A percentile compares a stretch with the other conserved stretches of the same genome.
Evolutionary conservation across 768 basidiomycete genomes (phyloP).

Genomic region (Kwoniella sp.): DNA sequence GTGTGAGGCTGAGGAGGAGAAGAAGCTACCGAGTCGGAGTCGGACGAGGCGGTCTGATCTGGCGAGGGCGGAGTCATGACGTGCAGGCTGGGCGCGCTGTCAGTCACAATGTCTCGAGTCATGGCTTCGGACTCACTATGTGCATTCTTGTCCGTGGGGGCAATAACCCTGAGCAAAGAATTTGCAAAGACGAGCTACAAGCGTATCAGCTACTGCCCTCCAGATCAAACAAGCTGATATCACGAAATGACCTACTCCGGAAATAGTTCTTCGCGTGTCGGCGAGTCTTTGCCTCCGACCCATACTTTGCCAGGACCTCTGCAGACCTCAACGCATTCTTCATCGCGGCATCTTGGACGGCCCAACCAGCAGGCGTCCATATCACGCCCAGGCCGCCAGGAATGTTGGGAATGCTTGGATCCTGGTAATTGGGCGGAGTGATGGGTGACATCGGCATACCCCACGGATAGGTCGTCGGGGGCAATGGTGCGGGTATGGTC

Average conservation of each 20-base stretch:
- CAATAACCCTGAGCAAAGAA: constrained; percentile 44
- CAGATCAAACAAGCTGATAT: not conserved
- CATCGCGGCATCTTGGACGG: constrained; percentile 45
- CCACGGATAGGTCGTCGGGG: constrained; percentile 31
- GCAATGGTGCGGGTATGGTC: no score
- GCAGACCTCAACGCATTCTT: constrained; percentile 24
- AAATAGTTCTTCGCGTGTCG: constrained; percentile 34
- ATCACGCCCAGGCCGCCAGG: constrained; percentile 35
- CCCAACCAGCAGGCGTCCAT: constrained; percentile 46
- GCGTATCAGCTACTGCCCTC: constrained; percentile 1
- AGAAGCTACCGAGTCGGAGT: not conserved
- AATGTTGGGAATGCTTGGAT: constrained; percentile 4
- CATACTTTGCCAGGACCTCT: constrained; percentile 19
- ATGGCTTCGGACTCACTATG: constrained; percentile 33
- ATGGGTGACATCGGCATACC: constrained; percentile 42
- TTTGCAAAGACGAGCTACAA: constrained; percentile 37
- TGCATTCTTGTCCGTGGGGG: constrained; percentile 45
- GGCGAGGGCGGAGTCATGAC: constrained; percentile 8
- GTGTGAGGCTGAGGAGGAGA: not conserved
- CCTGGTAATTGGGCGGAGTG: constrained; percentile 2
- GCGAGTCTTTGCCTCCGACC: constrained; percentile 1
- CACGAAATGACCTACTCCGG: constrained; percentile 36
- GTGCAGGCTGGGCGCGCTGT: constrained; percentile 18
- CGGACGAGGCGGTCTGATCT: constrained; percentile 9
- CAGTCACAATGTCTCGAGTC: not conserved